phyloP scores from a whole-genome alignment of 345 rosid genomes.

The Gossypioides kirkii region DNA sequence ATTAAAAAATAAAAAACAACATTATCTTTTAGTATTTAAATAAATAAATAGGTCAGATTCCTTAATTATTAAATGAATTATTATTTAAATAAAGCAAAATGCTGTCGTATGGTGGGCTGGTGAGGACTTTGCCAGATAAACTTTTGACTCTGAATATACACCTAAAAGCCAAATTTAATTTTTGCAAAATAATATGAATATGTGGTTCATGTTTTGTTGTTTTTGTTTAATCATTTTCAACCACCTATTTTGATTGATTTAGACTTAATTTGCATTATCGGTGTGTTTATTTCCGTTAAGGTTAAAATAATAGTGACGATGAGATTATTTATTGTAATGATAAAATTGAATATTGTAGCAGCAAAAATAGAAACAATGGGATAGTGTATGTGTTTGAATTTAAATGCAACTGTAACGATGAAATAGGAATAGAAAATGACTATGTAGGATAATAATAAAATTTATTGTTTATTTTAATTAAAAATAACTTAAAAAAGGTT shows the following conservation, averaged over 20 bases:
- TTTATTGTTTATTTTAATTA: no score
- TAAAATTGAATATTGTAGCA: rapidly evolving
- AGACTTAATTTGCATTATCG: rapidly evolving
- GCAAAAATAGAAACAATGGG: rapidly evolving
- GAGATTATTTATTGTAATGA: no score
- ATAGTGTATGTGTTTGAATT: rapidly evolving
- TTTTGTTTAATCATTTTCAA: not conserved
- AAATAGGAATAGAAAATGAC: rapidly evolving
- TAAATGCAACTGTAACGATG: no score
- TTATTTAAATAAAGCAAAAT: not conserved
- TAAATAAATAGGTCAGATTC: not conserved
- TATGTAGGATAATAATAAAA: no score
- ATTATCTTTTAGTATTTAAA: constrained; percentile 2
- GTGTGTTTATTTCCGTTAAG: no score
- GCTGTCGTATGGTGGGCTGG: constrained; percentile 12
- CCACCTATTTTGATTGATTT: no score
- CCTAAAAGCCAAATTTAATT: constrained; percentile 4
- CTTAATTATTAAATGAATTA: not conserved
- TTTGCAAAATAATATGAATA: not conserved
- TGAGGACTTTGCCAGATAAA: constrained; percentile 23
- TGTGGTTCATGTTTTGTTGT: not conserved
- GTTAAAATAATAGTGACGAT: rapidly evolving
- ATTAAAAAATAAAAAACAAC: not conserved
- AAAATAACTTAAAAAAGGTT: no score
- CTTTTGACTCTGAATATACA: constrained; percentile 24